phyloP scores from a whole-genome alignment of 768 basidiomycete species.

The Leccinum uliginosum region DNA sequence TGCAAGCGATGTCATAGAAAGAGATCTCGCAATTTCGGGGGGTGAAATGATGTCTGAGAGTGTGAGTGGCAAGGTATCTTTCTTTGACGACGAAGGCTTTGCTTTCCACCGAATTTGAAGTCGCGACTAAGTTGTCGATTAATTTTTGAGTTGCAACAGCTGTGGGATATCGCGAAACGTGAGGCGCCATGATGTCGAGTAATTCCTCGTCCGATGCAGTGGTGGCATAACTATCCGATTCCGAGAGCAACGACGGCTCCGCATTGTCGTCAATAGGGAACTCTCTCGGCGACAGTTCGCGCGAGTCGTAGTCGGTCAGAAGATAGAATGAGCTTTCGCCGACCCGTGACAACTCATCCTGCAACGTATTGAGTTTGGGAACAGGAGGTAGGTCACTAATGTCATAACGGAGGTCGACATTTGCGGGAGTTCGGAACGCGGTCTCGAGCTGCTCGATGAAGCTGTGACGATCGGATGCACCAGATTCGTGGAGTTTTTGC shows the following conservation, averaged over 20 bases:
- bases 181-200: conserved; percentile 10
- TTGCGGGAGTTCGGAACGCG: conserved; percentile 74
- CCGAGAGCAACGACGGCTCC: conserved; percentile 39
- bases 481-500: conserved; percentile 62
- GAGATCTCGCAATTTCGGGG: conserved; percentile 43
- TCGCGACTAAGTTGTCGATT: conserved; percentile 59
- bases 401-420: conserved; percentile 52
- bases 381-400: conserved; percentile 49
- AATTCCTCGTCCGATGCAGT: conserved; percentile 33
- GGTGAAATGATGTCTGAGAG: conserved; percentile 77
- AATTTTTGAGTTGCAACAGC: conserved; percentile 46
- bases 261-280: conserved; percentile 26
- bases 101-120: conserved; percentile 82
- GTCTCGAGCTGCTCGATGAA: conserved; percentile 81
- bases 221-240: conserved; percentile 31
- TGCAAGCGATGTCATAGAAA: conserved; percentile 42
- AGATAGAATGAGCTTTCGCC: conserved; percentile 23
- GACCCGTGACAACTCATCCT: conserved; percentile 24
- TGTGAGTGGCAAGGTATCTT: conserved; percentile 36
- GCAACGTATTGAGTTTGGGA: conserved; percentile 42
- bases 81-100: conserved; percentile 17
- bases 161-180: conserved; percentile 17
- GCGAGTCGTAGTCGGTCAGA: conserved; percentile 19
- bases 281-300: conserved; percentile 10
- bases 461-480: conserved; percentile 62